Base-by-base conservation (phyloP, 2,329 filamentous ascomycete genomes). In the Botryotinia globosa region DNA sequence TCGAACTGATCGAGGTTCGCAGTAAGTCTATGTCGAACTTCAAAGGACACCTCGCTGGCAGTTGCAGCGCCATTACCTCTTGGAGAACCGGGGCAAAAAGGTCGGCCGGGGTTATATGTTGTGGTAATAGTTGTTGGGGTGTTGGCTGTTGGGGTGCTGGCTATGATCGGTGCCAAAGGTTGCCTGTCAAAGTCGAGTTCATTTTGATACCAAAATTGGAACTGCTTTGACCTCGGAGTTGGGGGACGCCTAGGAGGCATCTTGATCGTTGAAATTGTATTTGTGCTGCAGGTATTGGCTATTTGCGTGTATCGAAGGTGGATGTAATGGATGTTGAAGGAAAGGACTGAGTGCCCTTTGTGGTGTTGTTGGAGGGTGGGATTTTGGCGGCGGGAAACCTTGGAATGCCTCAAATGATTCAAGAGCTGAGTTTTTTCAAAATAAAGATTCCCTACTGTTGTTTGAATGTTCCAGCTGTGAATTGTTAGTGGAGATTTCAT, bases 101-200 rank as follows among this genome's bases (percentile, higher is more conserved):
- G 29, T 18, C 12, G 6, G 7, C 16, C 14, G 29, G 8, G 9
- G n/a, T 18, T 39, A 39, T 39, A 39, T 39, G 37, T 39, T 39
- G 37, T 39, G 37, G 37, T 39, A 10, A 39, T 4, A 18, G 51
- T n/a, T 9, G 51, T n/a, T 18, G n/a, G 2, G 6, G 7, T 9
- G 7, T 18, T 4, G 4, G 51, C n/a, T 8, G 51, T 14, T 18
- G n/a, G 2, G 5, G 6, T 8, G 14, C 3, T 54, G 14, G 0
- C n/a, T 29, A 16, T 18, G n/a, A 3, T 18, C 14, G 51, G 29
- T 56, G 14, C 3, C 16, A 6, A 18, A 56, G 5, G 18, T 18
- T 18, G 0, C 14, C 2, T 18, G n/a, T 16, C 6, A 18, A 4
- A 18, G 51, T 1, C n/a, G 12, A 5, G 0, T 29, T 29, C 1